A percentile compares a stretch with the other conserved stretches of the same genome.
These are phyloP conservation scores for Lactarius pseudohatsudake DNA, from an alignment of 768 basidiomycete genomes.

Conservation along the genomic window DNA sequence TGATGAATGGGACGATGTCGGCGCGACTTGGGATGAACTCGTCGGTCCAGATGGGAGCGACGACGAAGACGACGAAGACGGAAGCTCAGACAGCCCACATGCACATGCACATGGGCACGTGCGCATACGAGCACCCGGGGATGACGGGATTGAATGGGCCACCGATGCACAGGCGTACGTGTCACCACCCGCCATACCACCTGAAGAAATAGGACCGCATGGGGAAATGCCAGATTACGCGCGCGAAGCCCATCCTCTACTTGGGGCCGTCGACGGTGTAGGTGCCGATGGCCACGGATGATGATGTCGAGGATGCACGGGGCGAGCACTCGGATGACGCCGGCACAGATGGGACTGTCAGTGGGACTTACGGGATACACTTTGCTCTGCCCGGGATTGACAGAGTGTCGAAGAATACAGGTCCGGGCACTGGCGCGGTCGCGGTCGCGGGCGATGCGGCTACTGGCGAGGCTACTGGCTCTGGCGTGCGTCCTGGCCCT, in stretches of 20 bases:
- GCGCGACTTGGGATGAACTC: slow-evolving; percentile 51
- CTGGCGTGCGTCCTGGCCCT: neutral
- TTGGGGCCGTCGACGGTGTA: slow-evolving; percentile 1
- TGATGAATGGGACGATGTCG: slow-evolving; percentile 51
- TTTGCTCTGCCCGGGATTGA: slow-evolving; percentile 10
- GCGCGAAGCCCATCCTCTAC: slow-evolving; percentile 26
- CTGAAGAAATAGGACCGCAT: slow-evolving; percentile 45
- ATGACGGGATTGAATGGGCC: slow-evolving; percentile 56
- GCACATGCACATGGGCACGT: neutral
- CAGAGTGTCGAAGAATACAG: slow-evolving; percentile 5
- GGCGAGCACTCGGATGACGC: neutral
- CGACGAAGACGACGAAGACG: slow-evolving; percentile 28
- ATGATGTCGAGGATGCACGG: slow-evolving; percentile 25
- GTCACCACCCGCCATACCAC: slow-evolving; percentile 21
- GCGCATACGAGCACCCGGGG: slow-evolving; percentile 13
- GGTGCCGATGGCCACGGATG: slow-evolving; percentile 24
- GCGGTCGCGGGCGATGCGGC: neutral
- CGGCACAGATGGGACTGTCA: neutral
- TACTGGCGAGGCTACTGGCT: neutral
- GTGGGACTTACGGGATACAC: slow-evolving; percentile 13
- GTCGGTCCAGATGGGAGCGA: slow-evolving; percentile 29
- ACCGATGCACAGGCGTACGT: slow-evolving; percentile 41
- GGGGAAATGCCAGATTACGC: slow-evolving; percentile 43
- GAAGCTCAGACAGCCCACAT: slow-evolving; percentile 13
- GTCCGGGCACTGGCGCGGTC: neutral